Base-by-base conservation (phyloP, 192 early-diverging fungal species). In the Podila clonocystis region DNA sequence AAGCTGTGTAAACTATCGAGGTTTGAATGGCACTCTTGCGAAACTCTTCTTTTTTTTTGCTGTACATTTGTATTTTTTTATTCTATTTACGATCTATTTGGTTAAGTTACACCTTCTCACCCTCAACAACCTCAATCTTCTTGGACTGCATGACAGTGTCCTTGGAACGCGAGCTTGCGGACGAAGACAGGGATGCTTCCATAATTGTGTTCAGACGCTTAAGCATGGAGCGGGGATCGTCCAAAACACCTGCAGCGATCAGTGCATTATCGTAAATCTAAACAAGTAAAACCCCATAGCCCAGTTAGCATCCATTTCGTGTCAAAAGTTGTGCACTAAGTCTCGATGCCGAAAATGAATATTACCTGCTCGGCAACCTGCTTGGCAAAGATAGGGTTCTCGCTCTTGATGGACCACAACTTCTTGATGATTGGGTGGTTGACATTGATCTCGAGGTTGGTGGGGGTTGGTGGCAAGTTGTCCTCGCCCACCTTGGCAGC, bases 221-320 rank as follows among this genome's bases (percentile, higher is more conserved):
- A 50, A 94, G 77, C 91, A 95, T 95, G 5, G 89, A 87, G 45
- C 92, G 84, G 26, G 93, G 93, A 58, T 95, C 93, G 59, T 93
- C 92, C 74, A 95, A 67, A 28, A 94, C 89, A 68, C 92, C 93
- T 0, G 93, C 93, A 12, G 93, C 90, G 80, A 92, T 90, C 17
- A 93, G 74, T 5, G 93, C 93, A 64, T 95, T 95, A 75, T 95
- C 92, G 50, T 89, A 89, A 19, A 89, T 77, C 82, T 83, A 75
- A 48, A 8, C 4, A 11, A 65, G 34, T 45, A 59, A 62, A 57
- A 45, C n/a, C n/a, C n/a, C n/a, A 65, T 5, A 19, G 20, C 4
- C 5, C 15, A 9, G 24, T 55, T 31, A 55, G 22, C 20, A 24
- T 26, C 5, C 49, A 58, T 17, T 58, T n/a, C 13, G 17, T 30